Base-by-base conservation (phyloP, 768 basidiomycete genomes). In the Tubosaeta brunneosetosa region DNA sequence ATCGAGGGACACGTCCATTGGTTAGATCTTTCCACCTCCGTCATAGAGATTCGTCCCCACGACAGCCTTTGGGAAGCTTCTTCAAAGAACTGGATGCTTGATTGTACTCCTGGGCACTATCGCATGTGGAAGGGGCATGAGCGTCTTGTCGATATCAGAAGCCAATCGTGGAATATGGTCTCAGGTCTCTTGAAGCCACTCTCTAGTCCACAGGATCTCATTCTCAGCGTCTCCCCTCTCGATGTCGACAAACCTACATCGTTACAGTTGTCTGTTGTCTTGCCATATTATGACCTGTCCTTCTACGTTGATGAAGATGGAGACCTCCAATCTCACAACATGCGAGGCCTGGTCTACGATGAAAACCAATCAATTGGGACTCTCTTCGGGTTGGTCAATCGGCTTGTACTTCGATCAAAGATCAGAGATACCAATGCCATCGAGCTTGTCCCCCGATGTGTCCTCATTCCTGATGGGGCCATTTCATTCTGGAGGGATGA, bases 331-430 rank as follows among this genome's bases (percentile, higher is more conserved):
- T 77, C 71, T 26, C 63, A 51, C 9, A 72, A 75, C 44, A 59
- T 76, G 37, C 68, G 68, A 3, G 67, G 63, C 12, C 76, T 75
- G 67, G 58, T 73, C 16, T 61, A 79, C 4, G 74, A 77, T 37
- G 1, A 43, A 2, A 49, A 62, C 36, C 78, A 78, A 48, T 75
- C 68, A 0, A 58, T 61, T 1, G 76, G 75, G 1, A 73, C 75
- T 0, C 59, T 80, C 53, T 65, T 76, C 34, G 80, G 79, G 6
- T 51, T 81, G 25, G 19, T 31, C 17, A 70, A 62, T 25, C 67
- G 58, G 31, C 72, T 77, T 19, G 64, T 79, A 5, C 66, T 78
- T 31, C 65, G 74, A 32, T 59, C 61, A 45, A 55, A 63, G 13
- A 1, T 4, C 22, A 44, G 26, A 22, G 59, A 49, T 3, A 3